A percentile compares a stretch with the other conserved stretches of the same genome.
phyloP scores from a whole-genome alignment of 176 grass and related monocot species.

The Oryza punctata region DNA sequence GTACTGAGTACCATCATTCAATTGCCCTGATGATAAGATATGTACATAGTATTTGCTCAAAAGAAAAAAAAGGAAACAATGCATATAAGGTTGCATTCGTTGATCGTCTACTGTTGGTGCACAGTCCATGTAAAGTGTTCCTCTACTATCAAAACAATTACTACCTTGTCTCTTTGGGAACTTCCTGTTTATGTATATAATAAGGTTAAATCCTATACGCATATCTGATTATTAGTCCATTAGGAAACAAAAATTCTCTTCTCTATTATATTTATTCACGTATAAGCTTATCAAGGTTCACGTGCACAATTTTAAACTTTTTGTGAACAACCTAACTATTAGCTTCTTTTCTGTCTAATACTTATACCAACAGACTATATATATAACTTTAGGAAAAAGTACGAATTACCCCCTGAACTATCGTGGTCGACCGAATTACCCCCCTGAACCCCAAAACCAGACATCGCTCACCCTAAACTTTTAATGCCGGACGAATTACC shows the following conservation, averaged over 20 bases:
- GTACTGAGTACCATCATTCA: not conserved
- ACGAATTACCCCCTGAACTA: too few species aligned
- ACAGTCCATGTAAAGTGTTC: not conserved
- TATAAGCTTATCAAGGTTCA: slow-evolving; percentile 13
- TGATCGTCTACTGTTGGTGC: not conserved
- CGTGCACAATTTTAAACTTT: not conserved
- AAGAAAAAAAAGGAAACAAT: not conserved
- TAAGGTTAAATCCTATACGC: not conserved
- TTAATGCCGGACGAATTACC: too few species aligned
- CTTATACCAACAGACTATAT: slow-evolving; percentile 19
- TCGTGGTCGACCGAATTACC: too few species aligned
- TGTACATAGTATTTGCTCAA: not conserved
- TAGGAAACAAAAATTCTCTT: not conserved
- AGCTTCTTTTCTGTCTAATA: slow-evolving; percentile 19
- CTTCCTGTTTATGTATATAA: not conserved
- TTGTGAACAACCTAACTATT: not conserved
- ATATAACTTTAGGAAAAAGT: too few species aligned
- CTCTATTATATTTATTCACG: too few species aligned
- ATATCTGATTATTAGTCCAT: not conserved
- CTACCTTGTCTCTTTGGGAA: slow-evolving; percentile 6
- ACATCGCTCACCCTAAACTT: too few species aligned
- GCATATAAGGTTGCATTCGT: not conserved
- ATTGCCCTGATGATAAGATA: not conserved
- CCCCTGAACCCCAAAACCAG: too few species aligned
- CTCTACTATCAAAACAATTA: not conserved